Evolutionary conservation across 1,139 yeast genomes (phyloP).

Genomic region (Blastobotrys petasosporus): DNA sequence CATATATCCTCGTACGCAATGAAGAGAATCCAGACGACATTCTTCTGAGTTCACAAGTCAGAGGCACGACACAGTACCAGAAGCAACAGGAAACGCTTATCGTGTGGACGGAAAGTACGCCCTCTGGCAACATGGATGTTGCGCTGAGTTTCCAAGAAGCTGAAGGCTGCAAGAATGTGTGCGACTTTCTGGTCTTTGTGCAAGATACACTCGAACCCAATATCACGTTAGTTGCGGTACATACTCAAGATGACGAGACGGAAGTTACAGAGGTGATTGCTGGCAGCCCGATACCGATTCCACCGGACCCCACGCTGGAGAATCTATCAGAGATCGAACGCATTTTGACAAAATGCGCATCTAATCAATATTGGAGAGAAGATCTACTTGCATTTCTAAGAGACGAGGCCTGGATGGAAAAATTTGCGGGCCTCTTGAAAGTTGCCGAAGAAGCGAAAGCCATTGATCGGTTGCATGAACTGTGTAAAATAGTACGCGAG

Average conservation of each 20-base stretch:
- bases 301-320: constrained; percentile 47
- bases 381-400: constrained; percentile 28
- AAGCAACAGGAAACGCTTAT: constrained; percentile 91
- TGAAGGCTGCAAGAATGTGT: constrained; percentile 78
- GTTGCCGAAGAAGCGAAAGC: constrained; percentile 49
- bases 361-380: constrained; percentile 31
- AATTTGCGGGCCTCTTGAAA: constrained; percentile 49
- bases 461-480: constrained; percentile 50
- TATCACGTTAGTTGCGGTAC: constrained; percentile 68
- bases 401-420: constrained; percentile 43
- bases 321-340: constrained; percentile 42
- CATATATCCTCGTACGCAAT: constrained; percentile 49
- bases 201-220: constrained; percentile 61
- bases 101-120: constrained; percentile 75
- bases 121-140: constrained; percentile 60
- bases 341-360: constrained; percentile 31
- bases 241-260: constrained; percentile 41
- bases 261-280: constrained; percentile 73
- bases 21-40: constrained; percentile 58
- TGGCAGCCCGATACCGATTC: constrained; percentile 69
- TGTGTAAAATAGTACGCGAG: constrained; percentile 70
- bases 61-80: constrained; percentile 78
- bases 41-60: constrained; percentile 58
- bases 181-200: constrained; percentile 69
- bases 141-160: constrained; percentile 92